Evolutionary conservation across 139 green algal genomes (phyloP), one percentile per base, ranked within the genome.

Genomic region (Spirogloea muscicola): DNA sequence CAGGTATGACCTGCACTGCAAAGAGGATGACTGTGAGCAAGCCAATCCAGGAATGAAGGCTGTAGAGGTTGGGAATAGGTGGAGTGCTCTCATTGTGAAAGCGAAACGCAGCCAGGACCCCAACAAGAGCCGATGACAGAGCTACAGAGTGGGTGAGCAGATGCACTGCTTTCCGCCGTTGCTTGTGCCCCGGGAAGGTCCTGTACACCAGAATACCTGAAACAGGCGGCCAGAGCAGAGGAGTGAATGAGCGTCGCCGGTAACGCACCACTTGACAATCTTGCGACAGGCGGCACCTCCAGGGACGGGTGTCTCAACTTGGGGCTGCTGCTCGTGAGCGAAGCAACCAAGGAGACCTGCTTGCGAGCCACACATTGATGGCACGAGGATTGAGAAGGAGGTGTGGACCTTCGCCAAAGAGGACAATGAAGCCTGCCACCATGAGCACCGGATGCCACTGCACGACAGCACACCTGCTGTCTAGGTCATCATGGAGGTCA

Each of bases 21-120:
- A 82, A 82, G 27, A 78, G 29, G n/a, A 48, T 41, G 25, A 80
- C 34, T 16, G 72, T 80, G 16, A 27, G 18, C 39, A 82, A 18
- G 25, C 75, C 75, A 73, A 79, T 52, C 75, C 75, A 82, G 7
- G 57, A 74, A 44, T 82, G 75, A 4, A 82, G 66, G 44, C 66
- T 79, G 67, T 82, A 82, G 46, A 82, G 25, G 44, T 82, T 79
- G 43, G 25, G 27, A 16, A 82, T 82, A n/a, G n/a, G n/a, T n/a
- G n/a, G n/a, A 5, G 6, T n/a, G 37, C 33, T 44, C 31, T 70
- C 37, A 38, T 81, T 75, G 44, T 82, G 75, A 29, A 59, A 77
- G 33, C 51, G 43, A 25, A 72, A 44, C 41, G 66, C 73, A 10
- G 73, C 73, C 25, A 25, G 51, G 34, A 81, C 46, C 10, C 61